Evolutionary conservation across 441 rosid genomes (phyloP).

Genomic region (Daphne laureola): DNA sequence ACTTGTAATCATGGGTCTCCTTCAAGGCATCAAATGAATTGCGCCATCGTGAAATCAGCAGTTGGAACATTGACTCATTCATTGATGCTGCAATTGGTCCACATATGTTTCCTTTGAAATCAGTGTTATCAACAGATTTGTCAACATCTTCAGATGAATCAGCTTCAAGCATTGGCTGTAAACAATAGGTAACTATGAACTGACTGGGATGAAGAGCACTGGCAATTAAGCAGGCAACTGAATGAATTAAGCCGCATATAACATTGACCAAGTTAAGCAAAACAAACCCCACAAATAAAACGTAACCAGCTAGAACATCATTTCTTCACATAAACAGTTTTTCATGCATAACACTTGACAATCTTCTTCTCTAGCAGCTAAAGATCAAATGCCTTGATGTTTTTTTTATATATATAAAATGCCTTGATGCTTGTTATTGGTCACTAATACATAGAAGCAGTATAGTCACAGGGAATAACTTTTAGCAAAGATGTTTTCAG

Average conservation of each 20-base stretch:
- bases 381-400: not conserved
- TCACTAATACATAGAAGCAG: too few relatives aligned
- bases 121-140: slow-evolving; percentile 33
- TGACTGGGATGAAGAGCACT: too few relatives aligned
- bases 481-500: too few relatives aligned
- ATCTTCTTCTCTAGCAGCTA: slow-evolving; percentile 9
- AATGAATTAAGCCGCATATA: too few relatives aligned
- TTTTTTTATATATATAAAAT: not conserved
- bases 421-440: not conserved
- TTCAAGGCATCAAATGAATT: slow-evolving; percentile 77
- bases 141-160: slow-evolving; percentile 26
- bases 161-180: slow-evolving; percentile 37
- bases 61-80: slow-evolving; percentile 84
- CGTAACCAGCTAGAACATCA: slow-evolving; percentile 2
- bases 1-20: slow-evolving; percentile 76
- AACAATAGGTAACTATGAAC: slow-evolving; percentile 8
- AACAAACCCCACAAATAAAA: slow-evolving; percentile 10
- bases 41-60: slow-evolving; percentile 85
- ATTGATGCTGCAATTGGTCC: slow-evolving; percentile 93
- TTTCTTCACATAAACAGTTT: not conserved
- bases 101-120: slow-evolving; percentile 69
- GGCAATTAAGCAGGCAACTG: too few relatives aligned
- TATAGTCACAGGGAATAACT: too few relatives aligned
- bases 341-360: not conserved
- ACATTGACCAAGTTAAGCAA: not conserved